Conservation (phyloP, 192 early-diverging fungal genomes). For the Pilaira anomala region DNA sequence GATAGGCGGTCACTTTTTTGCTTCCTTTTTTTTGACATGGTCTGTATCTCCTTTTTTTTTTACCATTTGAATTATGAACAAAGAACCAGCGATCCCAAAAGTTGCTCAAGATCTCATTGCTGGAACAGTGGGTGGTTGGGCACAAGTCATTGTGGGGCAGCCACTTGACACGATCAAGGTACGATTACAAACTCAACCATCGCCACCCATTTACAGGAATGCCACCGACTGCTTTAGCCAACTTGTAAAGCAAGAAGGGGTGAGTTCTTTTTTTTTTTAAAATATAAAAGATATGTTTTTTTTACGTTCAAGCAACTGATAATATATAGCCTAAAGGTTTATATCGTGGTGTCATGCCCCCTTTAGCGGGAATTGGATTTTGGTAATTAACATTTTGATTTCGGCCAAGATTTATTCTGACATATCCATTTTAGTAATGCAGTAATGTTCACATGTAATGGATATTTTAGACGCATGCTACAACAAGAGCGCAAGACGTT, state of each 20-base stretch:
- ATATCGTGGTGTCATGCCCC: constrained; percentile 69
- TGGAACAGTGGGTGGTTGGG: constrained; percentile 67
- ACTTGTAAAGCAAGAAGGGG: constrained; percentile 56
- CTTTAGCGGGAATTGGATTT: constrained; percentile 66
- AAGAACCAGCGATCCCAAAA: constrained; percentile 23
- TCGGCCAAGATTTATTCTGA: too few species aligned
- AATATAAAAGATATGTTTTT: too few species aligned
- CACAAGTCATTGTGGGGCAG: constrained; percentile 65
- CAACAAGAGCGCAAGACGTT: constrained; percentile 35
- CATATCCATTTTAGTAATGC: constrained; percentile 53
- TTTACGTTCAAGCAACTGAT: too few species aligned
- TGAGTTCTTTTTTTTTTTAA: constrained; percentile 24
- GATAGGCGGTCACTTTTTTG: background rate
- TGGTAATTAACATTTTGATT: constrained; percentile 59
- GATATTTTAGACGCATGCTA: constrained; percentile 55
- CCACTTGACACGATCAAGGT: constrained; percentile 70
- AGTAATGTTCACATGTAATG: constrained; percentile 65
- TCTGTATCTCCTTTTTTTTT: background rate
- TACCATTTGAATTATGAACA: background rate
- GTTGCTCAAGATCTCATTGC: constrained; percentile 53
- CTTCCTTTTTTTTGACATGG: background rate
- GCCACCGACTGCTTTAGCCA: constrained; percentile 55
- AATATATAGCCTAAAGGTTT: constrained; percentile 56
- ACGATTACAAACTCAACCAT: constrained; percentile 62
- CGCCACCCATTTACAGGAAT: constrained; percentile 55